phyloP scores from a whole-genome alignment of 2,329 filamentous ascomycete species.

The Sporothrix dimorphospora region DNA sequence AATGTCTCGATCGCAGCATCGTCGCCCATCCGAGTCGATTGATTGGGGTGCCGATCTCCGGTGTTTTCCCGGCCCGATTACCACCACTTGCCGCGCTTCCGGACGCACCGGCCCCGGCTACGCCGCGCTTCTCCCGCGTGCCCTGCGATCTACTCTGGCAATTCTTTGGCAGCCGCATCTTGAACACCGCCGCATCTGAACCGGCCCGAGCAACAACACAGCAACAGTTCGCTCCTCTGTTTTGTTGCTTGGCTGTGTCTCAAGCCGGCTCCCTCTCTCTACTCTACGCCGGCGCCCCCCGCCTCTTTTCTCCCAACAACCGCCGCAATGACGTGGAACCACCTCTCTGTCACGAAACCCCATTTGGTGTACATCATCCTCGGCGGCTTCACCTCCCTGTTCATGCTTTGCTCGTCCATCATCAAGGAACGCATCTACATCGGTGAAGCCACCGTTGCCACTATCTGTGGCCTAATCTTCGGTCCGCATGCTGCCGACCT shows the following conservation, averaged over 20 bases:
- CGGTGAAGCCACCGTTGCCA: conserved; percentile 94
- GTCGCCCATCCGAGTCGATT: conserved; percentile 35
- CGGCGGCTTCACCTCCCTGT: conserved; percentile 94
- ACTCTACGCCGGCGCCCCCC: neutral
- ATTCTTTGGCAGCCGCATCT: too few species aligned
- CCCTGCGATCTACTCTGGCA: neutral
- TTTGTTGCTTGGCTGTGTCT: neutral
- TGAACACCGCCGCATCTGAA: neutral
- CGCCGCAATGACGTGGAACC: conserved; percentile 71
- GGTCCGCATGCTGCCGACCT: conserved; percentile 82
- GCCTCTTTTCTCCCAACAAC: neutral
- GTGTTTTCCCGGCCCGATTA: conserved; percentile 16
- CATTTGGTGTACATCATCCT: conserved; percentile 99
- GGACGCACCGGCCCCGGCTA: neutral
- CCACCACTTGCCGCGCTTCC: neutral
- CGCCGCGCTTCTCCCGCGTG: neutral
- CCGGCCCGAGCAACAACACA: neutral
- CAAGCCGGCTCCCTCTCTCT: neutral
- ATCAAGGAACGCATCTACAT: conserved; percentile 99
- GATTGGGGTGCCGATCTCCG: conserved; percentile 36
- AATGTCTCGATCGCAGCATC: conserved; percentile 35
- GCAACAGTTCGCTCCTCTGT: neutral
- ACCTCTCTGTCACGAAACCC: conserved; percentile 85
- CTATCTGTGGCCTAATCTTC: conserved; percentile 84
- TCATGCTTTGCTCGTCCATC: conserved; percentile 97